These are phyloP conservation scores for Rhodofomes roseus DNA, from an alignment of 1,284 basidiomycete genomes.

Conservation along the genomic window DNA sequence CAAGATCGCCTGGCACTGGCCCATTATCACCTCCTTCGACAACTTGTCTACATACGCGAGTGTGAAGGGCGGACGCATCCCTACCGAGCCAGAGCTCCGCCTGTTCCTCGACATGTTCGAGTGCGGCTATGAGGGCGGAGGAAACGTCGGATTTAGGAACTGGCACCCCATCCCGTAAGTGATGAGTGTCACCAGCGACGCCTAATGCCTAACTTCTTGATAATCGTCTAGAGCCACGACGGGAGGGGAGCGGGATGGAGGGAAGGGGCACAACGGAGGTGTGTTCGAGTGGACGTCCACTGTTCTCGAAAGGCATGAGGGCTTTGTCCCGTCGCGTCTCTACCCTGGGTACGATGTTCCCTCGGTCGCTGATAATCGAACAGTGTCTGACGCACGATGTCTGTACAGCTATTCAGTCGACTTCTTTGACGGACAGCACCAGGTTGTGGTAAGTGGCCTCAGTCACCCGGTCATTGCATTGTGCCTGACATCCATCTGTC, in stretches of 20 bases:
- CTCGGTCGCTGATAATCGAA: background rate
- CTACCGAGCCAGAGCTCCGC: conserved; percentile 86
- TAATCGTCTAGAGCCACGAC: conserved; percentile 50
- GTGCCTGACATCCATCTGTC: conserved; percentile 1
- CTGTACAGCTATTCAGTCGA: conserved; percentile 73
- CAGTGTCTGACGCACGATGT: background rate
- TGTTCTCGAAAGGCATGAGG: conserved; percentile 65
- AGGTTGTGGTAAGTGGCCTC: conserved; percentile 69
- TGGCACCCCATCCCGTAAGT: conserved; percentile 92
- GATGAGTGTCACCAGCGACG: background rate
- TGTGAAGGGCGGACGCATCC: conserved; percentile 86
- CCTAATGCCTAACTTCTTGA: background rate
- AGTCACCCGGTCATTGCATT: background rate
- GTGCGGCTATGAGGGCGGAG: conserved; percentile 66
- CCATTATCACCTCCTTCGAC: conserved; percentile 78
- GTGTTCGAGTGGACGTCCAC: conserved; percentile 99
- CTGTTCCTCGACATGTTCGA: conserved; percentile 73
- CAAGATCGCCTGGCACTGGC: conserved; percentile 80
- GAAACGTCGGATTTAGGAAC: conserved; percentile 85
- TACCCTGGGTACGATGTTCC: conserved; percentile 71
- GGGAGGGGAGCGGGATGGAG: conserved; percentile 42
- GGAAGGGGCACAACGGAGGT: conserved; percentile 83
- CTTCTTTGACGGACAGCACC: conserved; percentile 86
- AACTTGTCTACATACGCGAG: conserved; percentile 79
- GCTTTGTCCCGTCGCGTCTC: conserved; percentile 70